Evolutionary conservation across 805 yeast species (phyloP).

Genomic region (Ogataea naganishii): DNA sequence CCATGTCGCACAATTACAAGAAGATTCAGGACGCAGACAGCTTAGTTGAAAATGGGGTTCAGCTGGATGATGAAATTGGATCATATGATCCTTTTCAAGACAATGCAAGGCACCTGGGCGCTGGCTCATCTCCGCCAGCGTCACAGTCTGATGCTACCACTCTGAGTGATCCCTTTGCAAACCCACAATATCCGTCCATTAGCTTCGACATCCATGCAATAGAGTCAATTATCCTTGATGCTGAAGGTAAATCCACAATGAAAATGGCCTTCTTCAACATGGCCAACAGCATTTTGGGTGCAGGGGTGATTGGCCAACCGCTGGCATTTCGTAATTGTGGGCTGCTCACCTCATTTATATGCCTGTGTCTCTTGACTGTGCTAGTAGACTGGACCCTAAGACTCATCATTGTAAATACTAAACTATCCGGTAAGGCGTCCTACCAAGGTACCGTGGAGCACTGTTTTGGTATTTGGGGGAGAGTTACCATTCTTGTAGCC

Average conservation of each 20-base stretch:
- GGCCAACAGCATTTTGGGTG: conserved; percentile 93
- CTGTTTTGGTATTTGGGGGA: conserved; percentile 72
- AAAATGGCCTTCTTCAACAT: conserved; percentile 93
- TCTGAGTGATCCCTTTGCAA: conserved; percentile 8
- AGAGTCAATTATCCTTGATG: conserved; percentile 9
- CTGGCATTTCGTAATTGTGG: conserved; percentile 81
- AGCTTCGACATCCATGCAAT: too few species aligned
- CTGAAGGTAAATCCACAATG: conserved; percentile 44
- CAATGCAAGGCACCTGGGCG: too few species aligned
- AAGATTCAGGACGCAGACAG: too few species aligned
- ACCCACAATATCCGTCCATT: too few species aligned
- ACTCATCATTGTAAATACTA: conserved; percentile 74
- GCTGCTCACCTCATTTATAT: conserved; percentile 58
- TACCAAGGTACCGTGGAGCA: conserved; percentile 80
- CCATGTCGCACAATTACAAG: too few species aligned
- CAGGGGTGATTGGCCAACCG: conserved; percentile 93
- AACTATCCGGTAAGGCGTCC: conserved; percentile 63
- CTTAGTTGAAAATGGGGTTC: too few species aligned
- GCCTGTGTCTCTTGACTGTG: conserved; percentile 50
- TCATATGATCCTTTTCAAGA: too few species aligned
- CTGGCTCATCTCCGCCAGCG: too few species aligned
- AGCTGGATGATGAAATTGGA: too few species aligned
- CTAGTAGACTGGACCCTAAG: conserved; percentile 84
- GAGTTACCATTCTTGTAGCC: conserved; percentile 54
- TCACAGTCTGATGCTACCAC: not conserved